Evolutionary conservation across 169 alveolate genomes (phyloP).

Genomic region (Plasmodium malariae): DNA sequence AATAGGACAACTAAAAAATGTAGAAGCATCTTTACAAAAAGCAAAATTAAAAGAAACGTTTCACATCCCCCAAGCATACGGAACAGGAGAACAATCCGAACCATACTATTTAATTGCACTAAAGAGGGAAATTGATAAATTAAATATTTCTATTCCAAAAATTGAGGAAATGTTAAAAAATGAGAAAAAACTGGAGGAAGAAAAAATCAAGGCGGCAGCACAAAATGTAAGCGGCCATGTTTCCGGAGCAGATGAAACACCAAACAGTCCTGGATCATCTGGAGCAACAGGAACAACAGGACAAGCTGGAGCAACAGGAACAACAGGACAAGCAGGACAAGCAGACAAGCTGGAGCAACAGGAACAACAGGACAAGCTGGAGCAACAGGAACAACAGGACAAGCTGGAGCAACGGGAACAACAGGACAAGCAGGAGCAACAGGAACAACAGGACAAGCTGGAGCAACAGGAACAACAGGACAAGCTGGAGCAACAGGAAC

Average conservation of each 20-base stretch:
- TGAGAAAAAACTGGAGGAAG: conserved; percentile 18
- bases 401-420: background rate
- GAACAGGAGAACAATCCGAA: background rate
- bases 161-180: conserved; percentile 3
- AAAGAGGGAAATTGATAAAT: conserved; percentile 53
- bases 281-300: background rate
- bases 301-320: background rate
- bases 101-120: conserved; percentile 46
- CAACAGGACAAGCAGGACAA: background rate
- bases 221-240: background rate
- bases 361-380: background rate
- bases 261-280: too few species aligned
- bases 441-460: background rate
- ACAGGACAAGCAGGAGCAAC: background rate
- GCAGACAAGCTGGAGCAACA: background rate
- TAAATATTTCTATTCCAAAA: conserved; percentile 28
- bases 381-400: background rate
- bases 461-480: background rate
- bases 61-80: conserved; percentile 25
- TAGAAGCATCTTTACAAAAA: background rate
- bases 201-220: background rate
- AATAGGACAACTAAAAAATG: conserved; percentile 26
- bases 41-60: conserved; percentile 3
- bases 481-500: background rate
- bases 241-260: background rate